phyloP scores from a whole-genome alignment of 768 basidiomycete genomes.

The Termitomyces sp. region DNA sequence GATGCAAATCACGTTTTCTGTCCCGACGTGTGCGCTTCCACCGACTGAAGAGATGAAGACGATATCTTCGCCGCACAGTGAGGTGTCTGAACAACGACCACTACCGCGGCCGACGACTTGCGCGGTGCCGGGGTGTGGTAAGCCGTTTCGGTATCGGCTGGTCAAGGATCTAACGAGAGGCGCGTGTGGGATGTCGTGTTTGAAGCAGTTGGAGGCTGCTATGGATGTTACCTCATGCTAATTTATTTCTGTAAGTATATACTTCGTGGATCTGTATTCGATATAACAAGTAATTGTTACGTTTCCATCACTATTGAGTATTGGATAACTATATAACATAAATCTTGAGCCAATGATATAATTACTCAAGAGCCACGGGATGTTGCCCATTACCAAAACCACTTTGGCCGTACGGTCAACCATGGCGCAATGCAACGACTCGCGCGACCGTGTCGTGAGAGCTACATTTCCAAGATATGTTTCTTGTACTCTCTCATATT shows the following conservation, averaged over 20 bases:
- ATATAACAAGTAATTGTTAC: neutral
- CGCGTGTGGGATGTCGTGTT: constrained; percentile 66
- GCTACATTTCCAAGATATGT: too few relatives aligned
- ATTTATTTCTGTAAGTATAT: neutral
- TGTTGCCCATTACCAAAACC: too few relatives aligned
- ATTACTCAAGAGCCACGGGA: too few relatives aligned
- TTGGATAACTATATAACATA: too few relatives aligned
- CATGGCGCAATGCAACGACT: too few relatives aligned
- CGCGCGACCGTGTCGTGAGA: too few relatives aligned
- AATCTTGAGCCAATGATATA: too few relatives aligned
- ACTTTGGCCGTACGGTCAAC: too few relatives aligned
- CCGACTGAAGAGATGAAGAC: constrained; percentile 3
- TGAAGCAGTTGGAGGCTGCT: constrained; percentile 48
- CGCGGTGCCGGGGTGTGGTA: constrained; percentile 55
- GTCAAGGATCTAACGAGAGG: constrained; percentile 61
- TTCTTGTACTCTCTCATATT: neutral
- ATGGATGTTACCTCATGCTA: neutral
- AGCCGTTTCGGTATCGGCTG: constrained; percentile 59
- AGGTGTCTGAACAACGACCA: neutral
- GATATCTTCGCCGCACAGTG: neutral
- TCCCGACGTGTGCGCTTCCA: constrained; percentile 34
- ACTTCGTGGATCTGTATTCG: neutral
- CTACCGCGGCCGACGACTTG: constrained; percentile 33
- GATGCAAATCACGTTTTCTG: constrained; percentile 53
- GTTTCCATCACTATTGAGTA: neutral